Evolutionary conservation across 352 stramenopile species (phyloP), one percentile per base, ranked within the genome.

Genomic region (Phytophthora sp.): DNA sequence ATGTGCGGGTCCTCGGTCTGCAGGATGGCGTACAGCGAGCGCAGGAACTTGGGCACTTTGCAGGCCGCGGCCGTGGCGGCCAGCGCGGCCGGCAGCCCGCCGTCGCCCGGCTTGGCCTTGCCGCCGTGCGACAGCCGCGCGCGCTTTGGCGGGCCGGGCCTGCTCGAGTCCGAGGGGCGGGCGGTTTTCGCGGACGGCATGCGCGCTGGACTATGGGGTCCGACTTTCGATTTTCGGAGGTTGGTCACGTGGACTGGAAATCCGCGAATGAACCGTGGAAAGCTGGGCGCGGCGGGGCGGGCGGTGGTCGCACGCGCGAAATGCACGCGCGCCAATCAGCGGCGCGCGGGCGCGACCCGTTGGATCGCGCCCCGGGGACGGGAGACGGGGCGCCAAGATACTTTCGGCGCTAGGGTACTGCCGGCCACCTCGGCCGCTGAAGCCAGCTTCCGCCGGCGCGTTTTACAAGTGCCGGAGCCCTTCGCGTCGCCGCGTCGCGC

Each of bases 11-110:
- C 82, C 58, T 96, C 88, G 7, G 76, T 84, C 63, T 91, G 72
- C 23, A 95, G 62, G 43, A 95, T 95, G 18, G 77, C 64, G 66
- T 92, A 94, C 18, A 95, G 74, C 45, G 82, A 91, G 1, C 84
- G 77, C 30, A 95, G 64, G 55, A 95, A 95, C 69, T 93, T 92
- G 62, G 86, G 87, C 30, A 94, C 78, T 49, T 91, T 91, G 64
- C 76, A 85, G 4, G 66, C 51, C 28, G 65, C 30, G 2, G 56
- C 43, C 1, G 68, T 35, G 11, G 49, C 26, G 0, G 57, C 34
- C 32, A 65, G 5, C 12, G 42, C 34, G 11, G 48, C 42, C 8
- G 61, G 30, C 11, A 57, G 42, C 6, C 28, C 57, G 1, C 1
- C 38, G 13, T 43, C 53, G 6, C 6, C 10, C 52, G 50, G 52